Base-by-base conservation (phyloP, 2,329 filamentous ascomycete genomes). In the Neoscytalidium dimidiatum region DNA sequence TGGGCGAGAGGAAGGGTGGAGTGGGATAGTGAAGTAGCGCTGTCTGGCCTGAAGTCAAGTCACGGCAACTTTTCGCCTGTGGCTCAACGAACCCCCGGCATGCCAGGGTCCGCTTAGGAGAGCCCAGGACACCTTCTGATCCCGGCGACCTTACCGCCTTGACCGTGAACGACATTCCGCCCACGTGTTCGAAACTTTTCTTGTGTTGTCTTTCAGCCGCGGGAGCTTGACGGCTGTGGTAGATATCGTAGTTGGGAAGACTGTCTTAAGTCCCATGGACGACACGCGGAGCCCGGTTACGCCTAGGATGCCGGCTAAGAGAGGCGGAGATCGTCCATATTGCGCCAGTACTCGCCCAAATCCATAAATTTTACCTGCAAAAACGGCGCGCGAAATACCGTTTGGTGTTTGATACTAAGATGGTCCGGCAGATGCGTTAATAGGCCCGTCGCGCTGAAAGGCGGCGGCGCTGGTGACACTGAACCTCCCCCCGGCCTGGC, bases 41-140 rank as follows among this genome's bases (percentile, higher is more conserved):
- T 46, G 56, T 60, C 56, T 60, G 56, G 56, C 56, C 56, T 46
- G 56, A 60, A 60, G 56, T 60, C 56, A 60, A 60, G 26, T 60
- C 56, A 60, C 56, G 56, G 56, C 56, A 60, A 60, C 56, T 60
- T 60, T 60, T 60, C 56, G 56, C 56, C 56, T 33, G 56, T 60
- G 56, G 56, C 56, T 60, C 56, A 60, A 46, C 56, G 17, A 56
- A 53, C 35, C 35, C 38, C 56, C 38, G 56, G 56, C 56, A 33
- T 41, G 56, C 41, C 56, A 60, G 56, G 56, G 56, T 60, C 56
- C 56, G 56, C 56, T 60, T 48, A 5, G 53, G 49, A 21, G 38
- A 28, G 56, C 38, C 9, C 56, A 60, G 56, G 43, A 21, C 56
- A 33, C 56, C 41, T n/a, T 33, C 26, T 60, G 56, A 33, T 19